These are phyloP conservation scores for Ganoderma meredithae DNA, from an alignment of 1,284 basidiomycete genomes.

Conservation along the genomic window DNA sequence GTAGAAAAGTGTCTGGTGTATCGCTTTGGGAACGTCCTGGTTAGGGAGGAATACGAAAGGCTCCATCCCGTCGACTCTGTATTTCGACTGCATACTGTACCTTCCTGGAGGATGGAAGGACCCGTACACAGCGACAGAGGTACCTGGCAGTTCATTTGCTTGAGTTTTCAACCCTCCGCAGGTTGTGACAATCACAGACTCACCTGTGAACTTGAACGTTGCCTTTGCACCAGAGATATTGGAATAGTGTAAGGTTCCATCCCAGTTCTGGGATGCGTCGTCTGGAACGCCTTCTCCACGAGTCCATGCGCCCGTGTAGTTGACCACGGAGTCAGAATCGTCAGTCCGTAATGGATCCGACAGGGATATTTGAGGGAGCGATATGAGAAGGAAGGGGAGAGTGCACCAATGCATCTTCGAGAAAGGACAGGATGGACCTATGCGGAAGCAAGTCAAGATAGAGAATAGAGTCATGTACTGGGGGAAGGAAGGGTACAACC, in stretches of 20 bases:
- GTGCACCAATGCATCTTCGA: neutral
- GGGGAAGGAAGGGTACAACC: neutral
- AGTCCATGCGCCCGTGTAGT: neutral
- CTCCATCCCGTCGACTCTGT: conserved; percentile 17
- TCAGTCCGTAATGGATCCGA: neutral
- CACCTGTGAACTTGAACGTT: neutral
- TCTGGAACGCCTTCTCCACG: neutral
- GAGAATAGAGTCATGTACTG: neutral
- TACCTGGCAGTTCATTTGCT: conserved; percentile 6
- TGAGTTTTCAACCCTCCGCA: neutral
- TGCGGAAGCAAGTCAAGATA: neutral
- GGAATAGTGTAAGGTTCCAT: neutral
- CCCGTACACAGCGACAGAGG: conserved; percentile 19
- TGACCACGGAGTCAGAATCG: neutral
- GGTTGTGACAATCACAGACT: too few relatives aligned
- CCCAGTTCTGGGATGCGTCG: neutral
- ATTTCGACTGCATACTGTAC: conserved; percentile 22
- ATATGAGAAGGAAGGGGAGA: neutral
- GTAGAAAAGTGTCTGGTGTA: conserved; percentile 19
- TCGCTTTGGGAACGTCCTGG: conserved; percentile 6
- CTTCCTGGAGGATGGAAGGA: conserved; percentile 18
- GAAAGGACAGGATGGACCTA: neutral
- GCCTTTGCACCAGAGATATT: neutral
- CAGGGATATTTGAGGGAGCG: neutral
- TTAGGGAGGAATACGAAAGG: neutral